Evolutionary conservation across 768 basidiomycete genomes (phyloP).

Genomic region (Fibroporia radiculosa): DNA sequence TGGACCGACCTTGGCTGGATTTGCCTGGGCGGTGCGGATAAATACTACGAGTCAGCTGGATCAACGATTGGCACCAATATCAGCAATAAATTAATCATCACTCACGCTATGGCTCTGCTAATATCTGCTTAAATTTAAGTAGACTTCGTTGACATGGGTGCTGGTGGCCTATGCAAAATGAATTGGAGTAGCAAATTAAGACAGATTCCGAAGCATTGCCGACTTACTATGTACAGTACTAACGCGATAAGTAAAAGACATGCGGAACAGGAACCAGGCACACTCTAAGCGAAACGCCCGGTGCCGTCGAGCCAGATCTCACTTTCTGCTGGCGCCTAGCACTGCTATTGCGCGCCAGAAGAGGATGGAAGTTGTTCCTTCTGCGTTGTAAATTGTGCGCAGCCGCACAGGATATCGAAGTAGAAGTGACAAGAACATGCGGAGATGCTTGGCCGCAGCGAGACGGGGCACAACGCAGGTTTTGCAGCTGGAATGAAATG

Average conservation of each 20-base stretch:
- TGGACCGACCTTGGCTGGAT: too few relatives aligned
- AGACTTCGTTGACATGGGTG: too few relatives aligned
- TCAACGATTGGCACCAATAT: too few relatives aligned
- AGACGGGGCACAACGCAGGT: neutral
- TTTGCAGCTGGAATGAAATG: neutral
- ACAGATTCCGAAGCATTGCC: too few relatives aligned
- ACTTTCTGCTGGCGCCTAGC: neutral
- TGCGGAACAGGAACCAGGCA: neutral
- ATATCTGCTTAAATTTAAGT: too few relatives aligned
- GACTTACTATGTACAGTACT: too few relatives aligned
- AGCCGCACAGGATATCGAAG: neutral
- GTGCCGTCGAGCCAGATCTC: neutral
- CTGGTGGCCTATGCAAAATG: too few relatives aligned
- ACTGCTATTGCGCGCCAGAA: neutral
- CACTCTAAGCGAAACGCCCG: neutral
- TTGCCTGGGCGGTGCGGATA: too few relatives aligned
- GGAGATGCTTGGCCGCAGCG: neutral
- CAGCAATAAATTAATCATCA: too few relatives aligned
- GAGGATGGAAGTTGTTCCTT: neutral
- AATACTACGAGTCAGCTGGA: too few relatives aligned
- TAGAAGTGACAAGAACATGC: neutral
- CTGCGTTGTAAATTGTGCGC: neutral
- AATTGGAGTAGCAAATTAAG: too few relatives aligned
- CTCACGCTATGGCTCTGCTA: too few relatives aligned
- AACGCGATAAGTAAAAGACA: neutral